A percentile compares a stretch with the other conserved stretches of the same genome.
These are phyloP conservation scores for Nidularia sp. DNA, from an alignment of 768 basidiomycete species.

Conservation along the genomic window DNA sequence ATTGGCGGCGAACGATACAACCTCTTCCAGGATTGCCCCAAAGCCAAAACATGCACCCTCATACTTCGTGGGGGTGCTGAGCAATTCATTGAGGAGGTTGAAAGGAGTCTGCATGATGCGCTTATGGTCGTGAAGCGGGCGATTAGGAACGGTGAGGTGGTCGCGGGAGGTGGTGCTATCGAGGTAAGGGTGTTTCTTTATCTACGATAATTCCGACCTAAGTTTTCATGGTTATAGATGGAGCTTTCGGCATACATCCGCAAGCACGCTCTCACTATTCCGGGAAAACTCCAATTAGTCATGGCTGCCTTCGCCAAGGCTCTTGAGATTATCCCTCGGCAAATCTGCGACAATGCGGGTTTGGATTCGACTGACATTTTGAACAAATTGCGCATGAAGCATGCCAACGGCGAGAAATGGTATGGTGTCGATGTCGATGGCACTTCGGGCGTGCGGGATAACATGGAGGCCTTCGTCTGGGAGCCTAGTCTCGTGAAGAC, in stretches of 20 bases:
- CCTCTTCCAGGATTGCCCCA: slow-evolving; percentile 87
- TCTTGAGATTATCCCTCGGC: slow-evolving; percentile 94
- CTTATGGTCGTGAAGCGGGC: slow-evolving; percentile 99
- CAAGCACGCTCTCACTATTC: slow-evolving; percentile 85
- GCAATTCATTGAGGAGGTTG: slow-evolving; percentile 98
- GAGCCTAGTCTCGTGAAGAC: slow-evolving; percentile 94
- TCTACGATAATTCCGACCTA: not conserved
- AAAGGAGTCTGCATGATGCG: slow-evolving; percentile 94
- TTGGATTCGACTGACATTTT: slow-evolving; percentile 95
- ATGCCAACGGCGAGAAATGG: slow-evolving; percentile 86
- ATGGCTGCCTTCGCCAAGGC: slow-evolving; percentile 96
- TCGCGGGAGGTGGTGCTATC: slow-evolving; percentile 95
- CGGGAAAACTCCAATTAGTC: slow-evolving; percentile 93
- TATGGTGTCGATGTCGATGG: slow-evolving; percentile 94
- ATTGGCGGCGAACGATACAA: slow-evolving; percentile 97
- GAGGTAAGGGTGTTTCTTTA: slow-evolving; percentile 52
- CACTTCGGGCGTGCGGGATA: slow-evolving; percentile 83
- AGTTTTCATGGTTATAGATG: slow-evolving; percentile 56
- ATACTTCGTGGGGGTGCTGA: slow-evolving; percentile 95
- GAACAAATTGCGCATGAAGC: slow-evolving; percentile 96
- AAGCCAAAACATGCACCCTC: slow-evolving; percentile 94
- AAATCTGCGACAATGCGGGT: slow-evolving; percentile 98
- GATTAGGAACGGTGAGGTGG: slow-evolving; percentile 91
- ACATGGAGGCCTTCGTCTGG: slow-evolving; percentile 98
- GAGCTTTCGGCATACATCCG: slow-evolving; percentile 94